Evolutionary conservation across 1,284 basidiomycete species (phyloP).

Genomic region (Malassezia equina): DNA sequence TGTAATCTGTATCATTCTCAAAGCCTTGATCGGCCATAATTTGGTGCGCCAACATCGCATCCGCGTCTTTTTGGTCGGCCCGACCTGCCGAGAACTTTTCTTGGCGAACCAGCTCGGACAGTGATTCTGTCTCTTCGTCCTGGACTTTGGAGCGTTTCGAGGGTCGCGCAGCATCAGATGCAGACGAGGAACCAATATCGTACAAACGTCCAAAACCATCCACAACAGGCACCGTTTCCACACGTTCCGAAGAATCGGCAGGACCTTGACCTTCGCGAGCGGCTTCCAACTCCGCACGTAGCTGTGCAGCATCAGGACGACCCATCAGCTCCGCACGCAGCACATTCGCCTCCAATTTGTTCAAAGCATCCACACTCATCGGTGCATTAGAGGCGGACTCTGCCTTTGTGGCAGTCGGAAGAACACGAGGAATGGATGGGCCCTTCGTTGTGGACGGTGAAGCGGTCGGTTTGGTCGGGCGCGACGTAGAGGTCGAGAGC

Average conservation of each 20-base stretch:
- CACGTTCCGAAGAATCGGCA: constrained; percentile 10
- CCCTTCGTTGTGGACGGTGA: constrained; percentile 15
- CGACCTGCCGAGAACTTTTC: constrained; percentile 81
- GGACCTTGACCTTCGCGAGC: constrained; percentile 50
- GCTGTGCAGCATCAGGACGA: constrained; percentile 58
- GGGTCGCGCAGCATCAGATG: constrained; percentile 48
- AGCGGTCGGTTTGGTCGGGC: constrained; percentile 1
- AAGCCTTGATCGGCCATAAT: constrained; percentile 80
- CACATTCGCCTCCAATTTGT: constrained; percentile 84
- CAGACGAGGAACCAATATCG: constrained; percentile 64
- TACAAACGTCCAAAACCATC: constrained; percentile 78
- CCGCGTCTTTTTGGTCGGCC: constrained; percentile 77
- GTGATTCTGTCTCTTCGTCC: constrained; percentile 57
- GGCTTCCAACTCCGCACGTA: constrained; percentile 74
- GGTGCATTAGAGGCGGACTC: background rate
- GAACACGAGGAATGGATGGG: background rate
- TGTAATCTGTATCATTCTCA: constrained; percentile 61
- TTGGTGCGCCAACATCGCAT: constrained; percentile 75
- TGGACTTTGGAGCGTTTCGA: background rate
- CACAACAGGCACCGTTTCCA: constrained; percentile 62
- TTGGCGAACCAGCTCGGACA: constrained; percentile 84
- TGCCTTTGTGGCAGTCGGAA: background rate
- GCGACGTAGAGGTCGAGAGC: constrained; percentile 13
- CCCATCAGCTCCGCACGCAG: constrained; percentile 78
- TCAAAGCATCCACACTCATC: constrained; percentile 58